Evolutionary conservation across 176 grass and related monocot species (phyloP).

Genomic region (Dactylis glomerata): DNA sequence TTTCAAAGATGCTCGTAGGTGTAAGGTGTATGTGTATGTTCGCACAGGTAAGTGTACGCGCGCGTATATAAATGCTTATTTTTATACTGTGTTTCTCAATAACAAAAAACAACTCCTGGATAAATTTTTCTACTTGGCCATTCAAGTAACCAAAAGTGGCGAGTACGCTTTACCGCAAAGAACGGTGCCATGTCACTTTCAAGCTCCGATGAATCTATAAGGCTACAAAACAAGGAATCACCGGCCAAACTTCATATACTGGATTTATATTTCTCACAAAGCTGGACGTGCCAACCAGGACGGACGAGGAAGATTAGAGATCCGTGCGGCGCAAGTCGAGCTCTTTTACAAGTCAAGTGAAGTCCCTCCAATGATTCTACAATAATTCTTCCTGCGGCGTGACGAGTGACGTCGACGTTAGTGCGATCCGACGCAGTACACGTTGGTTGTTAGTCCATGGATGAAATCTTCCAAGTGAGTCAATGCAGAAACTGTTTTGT

Average conservation of each 20-base stretch:
- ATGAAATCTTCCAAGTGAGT: background rate
- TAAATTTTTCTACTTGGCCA: background rate
- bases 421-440: slow-evolving; percentile 6
- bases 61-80: too few species aligned
- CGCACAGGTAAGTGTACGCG: too few species aligned
- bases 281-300: background rate
- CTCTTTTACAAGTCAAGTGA: background rate
- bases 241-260: background rate
- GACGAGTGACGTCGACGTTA: background rate
- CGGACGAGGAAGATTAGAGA: background rate
- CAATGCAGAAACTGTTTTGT: background rate
- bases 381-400: background rate
- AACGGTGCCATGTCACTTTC: background rate
- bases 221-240: background rate
- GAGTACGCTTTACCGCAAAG: background rate
- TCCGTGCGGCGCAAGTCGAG: slow-evolving; percentile 28
- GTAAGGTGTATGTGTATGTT: too few species aligned
- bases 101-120: too few species aligned
- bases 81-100: too few species aligned
- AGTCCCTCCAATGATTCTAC: background rate
- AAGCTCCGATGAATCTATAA: background rate
- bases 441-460: background rate
- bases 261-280: too few species aligned
- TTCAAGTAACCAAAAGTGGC: background rate
- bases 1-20: too few species aligned